A percentile compares a stretch with the other conserved stretches of the same genome.
Evolutionary conservation across 2,329 filamentous ascomycete species (phyloP).

Genomic region (Pseudocercospora fijiensis): DNA sequence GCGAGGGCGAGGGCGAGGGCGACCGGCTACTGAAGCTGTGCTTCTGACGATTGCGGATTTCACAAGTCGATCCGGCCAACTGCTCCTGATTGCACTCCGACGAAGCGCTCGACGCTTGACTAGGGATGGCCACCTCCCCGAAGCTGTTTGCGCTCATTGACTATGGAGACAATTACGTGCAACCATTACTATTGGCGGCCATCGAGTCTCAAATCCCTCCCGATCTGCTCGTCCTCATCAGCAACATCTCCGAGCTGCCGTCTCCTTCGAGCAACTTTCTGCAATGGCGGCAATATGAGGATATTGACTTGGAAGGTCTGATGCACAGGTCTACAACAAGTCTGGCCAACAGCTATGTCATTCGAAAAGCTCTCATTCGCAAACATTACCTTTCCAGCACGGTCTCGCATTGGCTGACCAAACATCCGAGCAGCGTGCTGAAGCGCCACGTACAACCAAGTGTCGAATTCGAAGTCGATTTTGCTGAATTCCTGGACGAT

Average conservation of each 20-base stretch:
- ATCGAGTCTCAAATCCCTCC: constrained; percentile 62
- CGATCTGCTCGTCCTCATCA: constrained; percentile 39
- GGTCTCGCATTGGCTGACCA: constrained; percentile 79
- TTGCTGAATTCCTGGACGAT: constrained; percentile 94
- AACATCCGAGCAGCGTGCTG: constrained; percentile 72
- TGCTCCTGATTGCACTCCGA: neutral
- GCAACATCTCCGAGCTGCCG: constrained; percentile 57
- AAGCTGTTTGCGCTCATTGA: constrained; percentile 69
- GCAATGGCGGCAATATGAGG: constrained; percentile 84
- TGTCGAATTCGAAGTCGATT: constrained; percentile 91
- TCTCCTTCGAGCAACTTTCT: constrained; percentile 56
- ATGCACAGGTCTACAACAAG: constrained; percentile 60
- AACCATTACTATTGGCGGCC: constrained; percentile 77
- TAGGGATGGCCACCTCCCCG: neutral
- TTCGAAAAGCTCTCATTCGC: constrained; percentile 91
- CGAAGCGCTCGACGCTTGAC: neutral
- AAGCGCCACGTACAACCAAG: constrained; percentile 69
- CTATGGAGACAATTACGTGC: constrained; percentile 86
- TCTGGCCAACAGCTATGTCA: constrained; percentile 85
- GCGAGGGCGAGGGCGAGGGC: too few species aligned
- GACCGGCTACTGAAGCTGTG: neutral
- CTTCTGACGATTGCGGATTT: neutral
- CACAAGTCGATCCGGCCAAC: constrained; percentile 5
- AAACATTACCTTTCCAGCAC: constrained; percentile 92
- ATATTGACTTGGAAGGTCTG: constrained; percentile 77